Base-by-base conservation (phyloP, 768 basidiomycete genomes). In the Udeniomyces megalosporus region DNA sequence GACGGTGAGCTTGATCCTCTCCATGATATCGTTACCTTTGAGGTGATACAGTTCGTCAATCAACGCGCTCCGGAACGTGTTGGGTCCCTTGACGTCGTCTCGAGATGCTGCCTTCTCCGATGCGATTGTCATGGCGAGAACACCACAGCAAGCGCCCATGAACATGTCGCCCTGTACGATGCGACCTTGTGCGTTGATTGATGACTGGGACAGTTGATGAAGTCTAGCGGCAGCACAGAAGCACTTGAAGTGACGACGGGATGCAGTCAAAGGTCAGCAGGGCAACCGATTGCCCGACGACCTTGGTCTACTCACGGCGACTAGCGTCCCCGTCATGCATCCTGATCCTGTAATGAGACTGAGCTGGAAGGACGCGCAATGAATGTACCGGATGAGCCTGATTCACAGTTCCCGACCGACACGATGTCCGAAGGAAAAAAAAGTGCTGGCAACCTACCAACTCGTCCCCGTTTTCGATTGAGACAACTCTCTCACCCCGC, bases 331-430 rank as follows among this genome's bases (percentile, higher is more conserved):
- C 1, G 72, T 72, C 71, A 92, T 82, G 69, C 91, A 96, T 4
- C 91, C 91, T 28, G 86, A 86, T 0, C 91, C 92, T 0, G 92
- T 95, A 60, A 96, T 89, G 58, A 79, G 77, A 0, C 82, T 84
- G 8, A 95, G 80, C 28, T 85, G 74, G 17, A 76, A 12, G n/a
- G 20, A 29, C 24, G 47, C 14, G 10, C 38, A 26, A 17, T 22
- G 11, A 12, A 52, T 17, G n/a, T n/a, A n/a, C n/a, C n/a, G n/a
- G n/a, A n/a, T n/a, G n/a, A n/a, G n/a, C n/a, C n/a, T n/a, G n/a
- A n/a, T n/a, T n/a, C n/a, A n/a, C n/a, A n/a, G n/a, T n/a, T n/a
- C n/a, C n/a, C n/a, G n/a, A n/a, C n/a, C n/a, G n/a, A n/a, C n/a
- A n/a, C n/a, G n/a, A n/a, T n/a, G n/a, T n/a, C n/a, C n/a, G n/a